phyloP scores from a whole-genome alignment of 495 filamentous ascomycete species.

The Penicillium psychrofluorescens region DNA sequence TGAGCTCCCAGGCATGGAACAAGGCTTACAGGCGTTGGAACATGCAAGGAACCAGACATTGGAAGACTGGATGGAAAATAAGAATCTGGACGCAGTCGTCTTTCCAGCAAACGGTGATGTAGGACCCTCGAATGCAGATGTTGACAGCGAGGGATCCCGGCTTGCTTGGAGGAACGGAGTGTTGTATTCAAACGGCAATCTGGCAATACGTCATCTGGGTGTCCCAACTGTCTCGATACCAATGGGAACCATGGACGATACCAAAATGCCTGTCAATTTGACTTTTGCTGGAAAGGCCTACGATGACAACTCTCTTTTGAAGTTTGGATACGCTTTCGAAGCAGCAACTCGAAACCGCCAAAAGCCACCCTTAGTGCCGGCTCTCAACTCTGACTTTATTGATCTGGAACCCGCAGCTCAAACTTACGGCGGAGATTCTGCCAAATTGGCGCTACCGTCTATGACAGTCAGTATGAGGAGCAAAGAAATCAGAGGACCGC shows the following conservation, averaged over 20 bases:
- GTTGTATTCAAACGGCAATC: constrained; percentile 8
- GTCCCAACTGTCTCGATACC: constrained; percentile 6
- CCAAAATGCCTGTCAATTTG: constrained; percentile 8
- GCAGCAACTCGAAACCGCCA: neutral
- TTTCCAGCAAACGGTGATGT: constrained; percentile 9
- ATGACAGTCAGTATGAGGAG: too few relatives aligned
- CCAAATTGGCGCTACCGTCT: too few relatives aligned
- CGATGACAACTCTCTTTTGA: constrained; percentile 5
- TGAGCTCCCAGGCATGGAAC: neutral
- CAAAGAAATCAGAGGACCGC: too few relatives aligned
- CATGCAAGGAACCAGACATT: constrained; percentile 2
- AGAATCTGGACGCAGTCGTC: constrained; percentile 2
- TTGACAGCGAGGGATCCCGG: neutral
- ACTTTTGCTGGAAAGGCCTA: constrained; percentile 8
- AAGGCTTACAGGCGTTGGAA: constrained; percentile 4
- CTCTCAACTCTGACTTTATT: neutral
- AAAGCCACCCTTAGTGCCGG: neutral
- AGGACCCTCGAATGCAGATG: constrained; percentile 3
- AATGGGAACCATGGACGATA: constrained; percentile 5
- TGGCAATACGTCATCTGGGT: constrained; percentile 6
- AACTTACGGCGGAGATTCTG: neutral
- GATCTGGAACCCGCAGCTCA: neutral
- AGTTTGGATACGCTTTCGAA: constrained; percentile 27
- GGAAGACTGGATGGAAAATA: constrained; percentile 8
- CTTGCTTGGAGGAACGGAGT: constrained; percentile 7